Percentiles rank a stretch among this genome's conserved stretches.
Evolutionary conservation across 495 filamentous ascomycete genomes (phyloP).

Genomic region (Aspergillus leporis): DNA sequence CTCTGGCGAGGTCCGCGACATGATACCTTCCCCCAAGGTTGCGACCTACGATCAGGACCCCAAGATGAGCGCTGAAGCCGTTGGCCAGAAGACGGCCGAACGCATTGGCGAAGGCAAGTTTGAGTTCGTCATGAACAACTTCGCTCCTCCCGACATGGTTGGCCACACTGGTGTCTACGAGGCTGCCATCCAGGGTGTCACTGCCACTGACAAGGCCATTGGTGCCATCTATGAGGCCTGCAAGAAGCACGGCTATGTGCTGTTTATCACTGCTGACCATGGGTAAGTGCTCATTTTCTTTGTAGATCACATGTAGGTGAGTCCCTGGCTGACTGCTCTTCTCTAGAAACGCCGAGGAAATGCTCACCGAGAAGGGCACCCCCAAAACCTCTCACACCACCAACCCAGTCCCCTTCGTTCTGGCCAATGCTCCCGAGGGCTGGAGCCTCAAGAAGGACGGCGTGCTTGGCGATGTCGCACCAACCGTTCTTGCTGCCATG

Average conservation of each 20-base stretch:
- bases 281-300: slow-evolving; percentile 53
- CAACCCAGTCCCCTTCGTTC: slow-evolving; percentile 96
- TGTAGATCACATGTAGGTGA: not conserved
- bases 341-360: slow-evolving; percentile 91
- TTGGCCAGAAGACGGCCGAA: slow-evolving; percentile 83
- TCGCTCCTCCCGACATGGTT: slow-evolving; percentile 98
- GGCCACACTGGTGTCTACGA: slow-evolving; percentile 97
- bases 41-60: slow-evolving; percentile 96
- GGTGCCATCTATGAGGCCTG: slow-evolving; percentile 87
- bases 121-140: slow-evolving; percentile 99
- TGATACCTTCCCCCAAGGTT: slow-evolving; percentile 73
- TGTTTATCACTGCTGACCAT: slow-evolving; percentile 95
- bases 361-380: slow-evolving; percentile 91
- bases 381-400: slow-evolving; percentile 98
- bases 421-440: slow-evolving; percentile 92
- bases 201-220: slow-evolving; percentile 89
- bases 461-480: slow-evolving; percentile 94
- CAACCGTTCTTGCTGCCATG: slow-evolving; percentile 87
- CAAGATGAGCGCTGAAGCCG: slow-evolving; percentile 90
- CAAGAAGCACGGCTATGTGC: slow-evolving; percentile 85
- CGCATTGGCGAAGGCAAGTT: slow-evolving; percentile 77
- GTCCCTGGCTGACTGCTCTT: not conserved
- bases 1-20: slow-evolving; percentile 79
- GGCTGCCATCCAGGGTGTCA: slow-evolving; percentile 84
- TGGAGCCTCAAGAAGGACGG: slow-evolving; percentile 85